These are phyloP conservation scores for Neonectria coccinea DNA, from an alignment of 2,329 filamentous ascomycete species.

Conservation along the genomic window DNA sequence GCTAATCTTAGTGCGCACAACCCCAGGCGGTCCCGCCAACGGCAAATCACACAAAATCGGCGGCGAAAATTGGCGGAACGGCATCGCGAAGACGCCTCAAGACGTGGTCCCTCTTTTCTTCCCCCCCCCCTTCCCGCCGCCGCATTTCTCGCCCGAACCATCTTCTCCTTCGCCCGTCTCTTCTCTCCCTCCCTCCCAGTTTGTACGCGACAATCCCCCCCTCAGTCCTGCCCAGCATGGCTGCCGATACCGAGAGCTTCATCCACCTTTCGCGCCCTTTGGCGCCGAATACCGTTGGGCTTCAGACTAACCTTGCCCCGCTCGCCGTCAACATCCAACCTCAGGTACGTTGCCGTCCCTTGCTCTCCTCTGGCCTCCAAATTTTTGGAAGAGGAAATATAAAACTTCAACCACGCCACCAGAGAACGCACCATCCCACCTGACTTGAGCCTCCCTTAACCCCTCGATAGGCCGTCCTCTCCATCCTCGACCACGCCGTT, in stretches of 20 bases:
- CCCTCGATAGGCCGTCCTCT: conserved; percentile 71
- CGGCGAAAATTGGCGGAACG: conserved; percentile 53
- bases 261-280: conserved; percentile 94
- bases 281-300: conserved; percentile 81
- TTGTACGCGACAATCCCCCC: conserved; percentile 36
- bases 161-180: conserved; percentile 18
- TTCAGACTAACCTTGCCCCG: conserved; percentile 88
- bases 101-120: conserved; percentile 42
- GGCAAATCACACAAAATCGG: conserved; percentile 58
- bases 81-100: conserved; percentile 46
- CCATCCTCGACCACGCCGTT: conserved; percentile 92
- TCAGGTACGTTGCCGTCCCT: conserved; percentile 72
- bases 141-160: conserved; percentile 33
- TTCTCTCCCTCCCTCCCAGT: conserved; percentile 12
- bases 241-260: conserved; percentile 83
- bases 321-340: conserved; percentile 95
- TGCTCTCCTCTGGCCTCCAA: background rate
- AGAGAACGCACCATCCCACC: conserved; percentile 9
- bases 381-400: background rate
- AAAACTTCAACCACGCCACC: background rate
- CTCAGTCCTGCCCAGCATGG: conserved; percentile 73
- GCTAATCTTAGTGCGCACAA: conserved; percentile 65
- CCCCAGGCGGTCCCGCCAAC: conserved; percentile 57
- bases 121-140: conserved; percentile 27
- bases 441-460: conserved; percentile 24